Evolutionary conservation across 306 rosid genomes (phyloP), one percentile per base, ranked within the genome.

Genomic region (Alnus glutinosa): DNA sequence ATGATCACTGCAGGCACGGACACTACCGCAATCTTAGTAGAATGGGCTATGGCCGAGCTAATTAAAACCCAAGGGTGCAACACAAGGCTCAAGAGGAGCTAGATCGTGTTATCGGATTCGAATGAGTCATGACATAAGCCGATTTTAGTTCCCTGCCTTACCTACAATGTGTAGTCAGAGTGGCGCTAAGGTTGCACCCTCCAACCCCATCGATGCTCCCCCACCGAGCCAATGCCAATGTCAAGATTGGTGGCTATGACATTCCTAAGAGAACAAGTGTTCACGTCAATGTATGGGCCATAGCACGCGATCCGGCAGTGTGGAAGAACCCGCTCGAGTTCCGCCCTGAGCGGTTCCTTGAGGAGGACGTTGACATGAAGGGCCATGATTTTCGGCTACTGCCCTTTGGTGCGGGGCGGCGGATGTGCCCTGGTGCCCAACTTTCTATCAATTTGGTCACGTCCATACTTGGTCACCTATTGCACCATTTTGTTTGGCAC

Each of bases 1-100:
- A 94, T 92, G 97, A 91, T 92, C 68, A 91, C 97, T 0, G 97
- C 98, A 2, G 97, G 98, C 48, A 91, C 84, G 91, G 97, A 95
- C 86, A 94, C 98, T 1, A 89, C 93, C 0, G 84, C 92, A 7
- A 92, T 92, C 4, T 82, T 92, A 2, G 93, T 77, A 10, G 98
- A 94, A 73, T 92, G 97, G 97, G 97, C 88, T 23, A 89, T 92
- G 97, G 97, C 98, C 0, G 97, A 94, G 84, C 58, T 94, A 0
- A 23, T 23, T 23, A 23, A 23, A 23, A 23, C 28, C 28, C 28
- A 23, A 23, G 28, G 28, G 28, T 23, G 28, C 28, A 23, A 23
- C 28, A 23, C 28, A 23, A 23, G 28, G 28, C 28, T 23, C 0
- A 23, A 23, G 28, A 23, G 28, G 28, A 23, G 28, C 28, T 23